These are phyloP conservation scores for Pinus albicaulis DNA, from an alignment of 75 land plant genomes.

Conservation along the genomic window DNA sequence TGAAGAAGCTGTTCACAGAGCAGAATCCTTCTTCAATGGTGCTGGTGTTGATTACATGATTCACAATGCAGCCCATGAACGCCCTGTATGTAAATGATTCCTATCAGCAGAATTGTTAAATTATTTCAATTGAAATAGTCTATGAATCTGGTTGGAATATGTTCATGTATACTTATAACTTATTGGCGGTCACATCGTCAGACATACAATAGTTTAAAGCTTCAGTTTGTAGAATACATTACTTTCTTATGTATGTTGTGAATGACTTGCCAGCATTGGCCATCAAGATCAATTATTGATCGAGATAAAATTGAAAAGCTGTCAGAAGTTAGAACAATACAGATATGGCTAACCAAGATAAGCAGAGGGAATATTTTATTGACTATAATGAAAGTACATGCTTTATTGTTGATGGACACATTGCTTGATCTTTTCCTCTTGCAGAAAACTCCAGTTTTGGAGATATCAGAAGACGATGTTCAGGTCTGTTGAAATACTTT, in stretches of 20 bases:
- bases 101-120: background rate
- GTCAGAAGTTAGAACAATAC: background rate
- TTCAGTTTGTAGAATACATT: background rate
- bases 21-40: conserved; percentile 68
- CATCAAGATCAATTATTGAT: background rate
- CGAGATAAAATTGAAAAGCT: background rate
- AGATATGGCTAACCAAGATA: background rate
- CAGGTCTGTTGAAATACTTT: conserved; percentile 34
- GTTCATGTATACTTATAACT: background rate
- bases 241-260: background rate
- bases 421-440: conserved; percentile 11
- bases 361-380: background rate
- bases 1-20: conserved; percentile 50
- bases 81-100: conserved; percentile 57
- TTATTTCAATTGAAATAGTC: background rate
- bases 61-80: conserved; percentile 87
- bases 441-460: conserved; percentile 72
- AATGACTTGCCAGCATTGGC: background rate
- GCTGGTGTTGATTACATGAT: conserved; percentile 83
- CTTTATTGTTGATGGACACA: background rate
- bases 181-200: background rate
- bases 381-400: background rate
- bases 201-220: background rate
- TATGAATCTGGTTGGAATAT: background rate
- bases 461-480: conserved; percentile 59